Percentiles rank a stretch among this genome's conserved stretches.
Conservation (phyloP, 129 eudicot species). For the Scalesia atractyloides region DNA sequence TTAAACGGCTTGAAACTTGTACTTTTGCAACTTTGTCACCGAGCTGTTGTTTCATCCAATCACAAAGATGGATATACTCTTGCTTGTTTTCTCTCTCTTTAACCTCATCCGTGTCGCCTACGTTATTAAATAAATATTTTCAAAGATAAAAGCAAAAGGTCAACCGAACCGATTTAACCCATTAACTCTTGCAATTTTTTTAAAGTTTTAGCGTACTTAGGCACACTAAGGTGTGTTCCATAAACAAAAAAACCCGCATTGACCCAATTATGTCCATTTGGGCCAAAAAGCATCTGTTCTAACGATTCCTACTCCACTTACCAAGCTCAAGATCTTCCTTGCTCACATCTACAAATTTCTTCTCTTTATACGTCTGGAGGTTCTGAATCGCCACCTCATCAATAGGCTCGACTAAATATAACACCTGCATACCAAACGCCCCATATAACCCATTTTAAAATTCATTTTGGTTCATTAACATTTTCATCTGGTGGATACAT, state of each 20-base stretch:
- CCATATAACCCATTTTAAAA: background rate
- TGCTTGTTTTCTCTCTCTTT: slow-evolving; percentile 88
- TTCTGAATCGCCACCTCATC: slow-evolving; percentile 97
- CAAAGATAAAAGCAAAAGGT: too few species aligned
- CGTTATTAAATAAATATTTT: background rate
- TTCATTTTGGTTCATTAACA: background rate
- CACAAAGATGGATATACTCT: slow-evolving; percentile 83
- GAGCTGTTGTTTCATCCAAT: slow-evolving; percentile 98
- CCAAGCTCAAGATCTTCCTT: slow-evolving; percentile 99
- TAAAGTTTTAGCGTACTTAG: background rate
- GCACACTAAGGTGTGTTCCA: too few species aligned
- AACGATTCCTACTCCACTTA: slow-evolving; percentile 31
- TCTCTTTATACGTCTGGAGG: slow-evolving; percentile 85
- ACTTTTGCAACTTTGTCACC: slow-evolving; percentile 99
- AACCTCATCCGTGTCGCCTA: slow-evolving; percentile 89
- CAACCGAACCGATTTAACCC: background rate
- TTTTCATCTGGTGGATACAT: background rate
- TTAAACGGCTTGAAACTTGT: slow-evolving; percentile 84
- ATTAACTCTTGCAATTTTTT: background rate
- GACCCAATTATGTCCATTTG: background rate
- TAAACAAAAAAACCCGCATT: background rate
- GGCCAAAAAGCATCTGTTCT: background rate
- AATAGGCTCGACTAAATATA: slow-evolving; percentile 85
- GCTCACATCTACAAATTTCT: slow-evolving; percentile 98
- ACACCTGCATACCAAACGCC: slow-evolving; percentile 45